These are phyloP conservation scores for Ophiostoma sp. DNA, from an alignment of 2,329 filamentous ascomycete genomes.

Conservation along the genomic window DNA sequence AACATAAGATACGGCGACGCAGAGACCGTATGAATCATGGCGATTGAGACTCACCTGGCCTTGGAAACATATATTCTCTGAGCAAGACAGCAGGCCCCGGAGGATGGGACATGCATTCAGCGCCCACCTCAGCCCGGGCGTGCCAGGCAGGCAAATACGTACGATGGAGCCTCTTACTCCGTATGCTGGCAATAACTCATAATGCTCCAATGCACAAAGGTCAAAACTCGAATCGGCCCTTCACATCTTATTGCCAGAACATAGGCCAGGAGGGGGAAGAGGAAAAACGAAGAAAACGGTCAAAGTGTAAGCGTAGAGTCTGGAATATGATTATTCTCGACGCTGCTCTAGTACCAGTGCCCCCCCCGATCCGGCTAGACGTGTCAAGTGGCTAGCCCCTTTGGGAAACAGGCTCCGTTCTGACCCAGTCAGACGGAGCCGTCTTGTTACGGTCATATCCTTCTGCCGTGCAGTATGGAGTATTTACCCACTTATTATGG, in stretches of 20 bases:
- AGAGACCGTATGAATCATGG: constrained; percentile 11
- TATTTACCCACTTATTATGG: constrained; percentile 2
- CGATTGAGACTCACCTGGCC: constrained; percentile 6
- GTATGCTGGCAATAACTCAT: not conserved
- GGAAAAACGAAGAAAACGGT: not conserved
- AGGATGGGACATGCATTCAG: not conserved
- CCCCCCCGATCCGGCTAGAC: not conserved
- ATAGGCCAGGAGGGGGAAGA: not conserved
- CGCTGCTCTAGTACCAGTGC: not conserved
- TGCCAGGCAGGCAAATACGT: too few relatives aligned
- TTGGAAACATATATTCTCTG: not conserved
- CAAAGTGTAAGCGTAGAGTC: too few relatives aligned
- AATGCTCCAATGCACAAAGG: not conserved
- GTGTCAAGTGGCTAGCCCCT: not conserved
- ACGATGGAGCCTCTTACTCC: too few relatives aligned
- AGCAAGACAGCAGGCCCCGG: not conserved
- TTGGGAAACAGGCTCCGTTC: constrained; percentile 21
- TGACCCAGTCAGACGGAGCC: constrained; percentile 21
- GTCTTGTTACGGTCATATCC: constrained; percentile 9
- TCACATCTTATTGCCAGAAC: constrained; percentile 1
- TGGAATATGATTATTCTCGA: too few relatives aligned
- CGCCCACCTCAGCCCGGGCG: not conserved
- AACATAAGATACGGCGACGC: not conserved
- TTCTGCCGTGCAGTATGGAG: constrained; percentile 5
- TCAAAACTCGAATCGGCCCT: constrained; percentile 7